Base-by-base conservation (phyloP, 1,139 yeast genomes). In the Wickerhamiella infanticola region DNA sequence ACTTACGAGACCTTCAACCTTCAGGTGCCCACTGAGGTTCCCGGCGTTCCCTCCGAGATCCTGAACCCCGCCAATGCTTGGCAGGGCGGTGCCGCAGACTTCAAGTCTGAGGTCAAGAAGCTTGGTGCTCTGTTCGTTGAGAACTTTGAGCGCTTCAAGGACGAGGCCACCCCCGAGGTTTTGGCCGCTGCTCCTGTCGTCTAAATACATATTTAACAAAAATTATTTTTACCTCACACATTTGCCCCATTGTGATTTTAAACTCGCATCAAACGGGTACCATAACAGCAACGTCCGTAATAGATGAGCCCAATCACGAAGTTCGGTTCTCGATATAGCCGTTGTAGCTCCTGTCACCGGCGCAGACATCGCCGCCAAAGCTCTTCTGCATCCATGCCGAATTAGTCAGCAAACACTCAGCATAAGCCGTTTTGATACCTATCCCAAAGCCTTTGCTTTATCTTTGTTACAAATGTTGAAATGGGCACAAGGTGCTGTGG, bases 21-120 rank as follows among this genome's bases (percentile, higher is more conserved):
- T 68, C 75, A 75, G 61, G 78, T 90, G 55, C 98, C 98, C 66
- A 85, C 74, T 64, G 58, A 77, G 42, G 81, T 81, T 58, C 80
- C 85, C 29, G 77, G 76, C 59, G 97, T 90, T 50, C 97, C 98
- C 55, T 50, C 73, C 35, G 90, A 81, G 62, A 67, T 90, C 55
- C 75, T 90, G 63, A 88, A 90, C 69, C 98, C 98, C 54, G 73
- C 86, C 51, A 77, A 72, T 59, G 78, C 81, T 55, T 86, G 96
- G 96, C 69, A 74, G 52, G 79, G 74, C 53, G 88, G 94, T 57
- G 68, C 65, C 50, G 77, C 68, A 23, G 77, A 81, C 51, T 86
- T 84, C 70, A 65, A 65, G 50, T 63, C 63, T 48, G 94, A 88
- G 66, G 84, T 85, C 58, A 68, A 69, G 55, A 73, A 75, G 51